Conservation (phyloP, 2,329 filamentous ascomycete genomes). For the Phyllosticta citriasiana region DNA sequence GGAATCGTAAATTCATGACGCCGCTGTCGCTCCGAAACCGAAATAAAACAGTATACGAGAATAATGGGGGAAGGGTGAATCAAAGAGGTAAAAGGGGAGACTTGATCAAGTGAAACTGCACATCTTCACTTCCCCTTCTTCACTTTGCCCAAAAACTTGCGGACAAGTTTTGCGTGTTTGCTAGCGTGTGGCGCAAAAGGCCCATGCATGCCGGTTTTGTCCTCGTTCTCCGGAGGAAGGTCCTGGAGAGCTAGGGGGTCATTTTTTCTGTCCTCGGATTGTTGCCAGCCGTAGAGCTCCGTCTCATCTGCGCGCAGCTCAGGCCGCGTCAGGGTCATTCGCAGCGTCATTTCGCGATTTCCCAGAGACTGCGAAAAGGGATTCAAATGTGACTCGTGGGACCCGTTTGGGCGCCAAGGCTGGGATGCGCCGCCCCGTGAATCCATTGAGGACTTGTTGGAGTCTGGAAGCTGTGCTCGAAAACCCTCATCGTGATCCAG, state of each 20-base stretch:
- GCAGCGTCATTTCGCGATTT: conserved; percentile 84
- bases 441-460: conserved; percentile 24
- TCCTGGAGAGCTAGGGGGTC: conserved; percentile 48
- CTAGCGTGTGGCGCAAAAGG: conserved; percentile 35
- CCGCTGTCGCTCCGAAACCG: not conserved
- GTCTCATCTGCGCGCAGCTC: conserved; percentile 71
- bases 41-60: not conserved
- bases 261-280: conserved; percentile 23
- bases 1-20: not conserved
- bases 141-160: conserved; percentile 26
- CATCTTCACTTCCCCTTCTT: conserved; percentile 15
- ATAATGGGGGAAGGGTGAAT: not conserved
- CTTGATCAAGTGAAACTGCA: not conserved
- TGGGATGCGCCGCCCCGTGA: conserved; percentile 18
- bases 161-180: conserved; percentile 23
- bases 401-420: conserved; percentile 11
- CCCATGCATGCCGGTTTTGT: conserved; percentile 36
- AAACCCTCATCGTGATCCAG: conserved; percentile 25
- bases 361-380: conserved; percentile 32
- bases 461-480: conserved; percentile 21
- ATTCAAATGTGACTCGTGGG: not conserved
- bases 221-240: conserved; percentile 37
- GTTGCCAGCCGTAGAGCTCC: conserved; percentile 61
- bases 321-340: conserved; percentile 87
- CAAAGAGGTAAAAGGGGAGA: not conserved